These are phyloP conservation scores for Avicennia marina DNA, from an alignment of 257 asterid species.

Conservation along the genomic window DNA sequence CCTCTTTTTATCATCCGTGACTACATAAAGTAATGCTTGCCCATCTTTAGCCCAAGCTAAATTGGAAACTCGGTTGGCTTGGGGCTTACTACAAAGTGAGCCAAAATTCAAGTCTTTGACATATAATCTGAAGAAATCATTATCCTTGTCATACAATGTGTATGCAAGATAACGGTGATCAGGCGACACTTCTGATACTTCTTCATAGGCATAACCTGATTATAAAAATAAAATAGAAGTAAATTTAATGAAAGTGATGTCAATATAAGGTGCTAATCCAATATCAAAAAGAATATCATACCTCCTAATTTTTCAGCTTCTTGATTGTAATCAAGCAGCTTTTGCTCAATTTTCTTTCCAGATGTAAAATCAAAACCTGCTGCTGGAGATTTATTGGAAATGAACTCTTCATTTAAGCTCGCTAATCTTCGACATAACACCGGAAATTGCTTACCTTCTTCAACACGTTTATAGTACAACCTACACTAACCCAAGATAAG, in stretches of 20 bases:
- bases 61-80: conserved; percentile 72
- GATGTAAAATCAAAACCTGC: conserved; percentile 92
- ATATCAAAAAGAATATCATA: conserved; percentile 10
- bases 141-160: conserved; percentile 93
- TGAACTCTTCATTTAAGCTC: conserved; percentile 71
- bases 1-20: conserved; percentile 73
- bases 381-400: conserved; percentile 79
- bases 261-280: background rate
- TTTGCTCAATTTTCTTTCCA: conserved; percentile 89
- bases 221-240: conserved; percentile 2
- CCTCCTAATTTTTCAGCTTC: conserved; percentile 97
- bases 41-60: conserved; percentile 96
- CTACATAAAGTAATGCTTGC: conserved; percentile 69
- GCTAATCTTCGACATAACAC: conserved; percentile 87
- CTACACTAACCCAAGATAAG: conserved; percentile 35
- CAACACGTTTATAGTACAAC: conserved; percentile 85
- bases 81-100: conserved; percentile 68
- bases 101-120: conserved; percentile 87
- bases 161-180: conserved; percentile 92
- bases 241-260: conserved; percentile 13
- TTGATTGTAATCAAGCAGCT: conserved; percentile 82
- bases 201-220: conserved; percentile 86
- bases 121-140: conserved; percentile 61
- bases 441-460: conserved; percentile 91
- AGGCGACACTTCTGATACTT: conserved; percentile 88